Evolutionary conservation across 495 filamentous ascomycete species (phyloP).

Genomic region (Aspergillus saccharolyticus): DNA sequence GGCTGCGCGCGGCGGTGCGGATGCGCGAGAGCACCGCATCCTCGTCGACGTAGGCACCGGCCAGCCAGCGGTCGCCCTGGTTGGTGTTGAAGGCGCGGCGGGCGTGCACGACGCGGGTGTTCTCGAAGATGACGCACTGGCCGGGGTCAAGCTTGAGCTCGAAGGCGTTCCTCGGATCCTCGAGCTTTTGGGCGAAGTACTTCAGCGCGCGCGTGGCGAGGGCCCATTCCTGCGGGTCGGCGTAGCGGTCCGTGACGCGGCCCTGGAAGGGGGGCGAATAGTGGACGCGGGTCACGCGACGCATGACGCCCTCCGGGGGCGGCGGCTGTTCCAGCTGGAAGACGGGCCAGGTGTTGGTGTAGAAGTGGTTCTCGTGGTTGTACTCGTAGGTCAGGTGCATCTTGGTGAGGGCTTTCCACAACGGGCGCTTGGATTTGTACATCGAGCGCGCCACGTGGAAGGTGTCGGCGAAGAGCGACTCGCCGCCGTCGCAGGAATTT

Average conservation of each 20-base stretch:
- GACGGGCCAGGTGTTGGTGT: constrained; percentile 49
- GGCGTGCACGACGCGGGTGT: constrained; percentile 73
- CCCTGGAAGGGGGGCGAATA: constrained; percentile 72
- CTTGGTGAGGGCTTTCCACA: constrained; percentile 37
- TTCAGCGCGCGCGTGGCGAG: constrained; percentile 33
- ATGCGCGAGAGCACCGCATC: constrained; percentile 53
- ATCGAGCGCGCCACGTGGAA: constrained; percentile 54
- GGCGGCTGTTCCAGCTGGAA: constrained; percentile 34
- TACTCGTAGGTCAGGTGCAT: constrained; percentile 63
- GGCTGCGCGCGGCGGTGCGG: background rate
- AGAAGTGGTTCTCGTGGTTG: constrained; percentile 54
- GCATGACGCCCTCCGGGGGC: background rate
- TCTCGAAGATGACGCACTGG: constrained; percentile 83
- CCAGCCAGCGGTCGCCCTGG: constrained; percentile 64
- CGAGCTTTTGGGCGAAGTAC: constrained; percentile 31
- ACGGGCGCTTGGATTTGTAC: constrained; percentile 7
- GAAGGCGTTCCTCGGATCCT: constrained; percentile 48
- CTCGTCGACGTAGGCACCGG: constrained; percentile 74
- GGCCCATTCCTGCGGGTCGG: background rate
- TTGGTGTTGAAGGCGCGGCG: constrained; percentile 61
- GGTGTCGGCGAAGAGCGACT: constrained; percentile 76
- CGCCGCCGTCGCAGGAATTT: constrained; percentile 69
- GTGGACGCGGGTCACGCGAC: constrained; percentile 41
- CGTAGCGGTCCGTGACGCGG: constrained; percentile 23
- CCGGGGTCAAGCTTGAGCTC: constrained; percentile 71